These are phyloP conservation scores for Euphorbia lathyris DNA, from an alignment of 345 rosid species.

Conservation along the genomic window DNA sequence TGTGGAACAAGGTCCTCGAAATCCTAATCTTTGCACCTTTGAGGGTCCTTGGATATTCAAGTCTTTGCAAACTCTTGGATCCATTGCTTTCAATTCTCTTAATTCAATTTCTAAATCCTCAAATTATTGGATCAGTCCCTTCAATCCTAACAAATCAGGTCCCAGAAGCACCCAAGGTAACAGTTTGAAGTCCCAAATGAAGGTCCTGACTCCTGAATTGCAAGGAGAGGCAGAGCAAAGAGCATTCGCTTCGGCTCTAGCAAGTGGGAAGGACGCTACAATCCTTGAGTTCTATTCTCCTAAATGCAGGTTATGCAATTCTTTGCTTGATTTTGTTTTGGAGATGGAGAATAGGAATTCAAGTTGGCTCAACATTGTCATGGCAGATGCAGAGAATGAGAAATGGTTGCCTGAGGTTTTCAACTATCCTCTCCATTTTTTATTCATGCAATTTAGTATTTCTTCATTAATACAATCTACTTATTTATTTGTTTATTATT, in stretches of 20 bases:
- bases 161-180: constrained; percentile 14
- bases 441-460: background rate
- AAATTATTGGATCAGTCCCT: constrained; percentile 27
- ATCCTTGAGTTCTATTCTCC: constrained; percentile 89
- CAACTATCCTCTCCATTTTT: background rate
- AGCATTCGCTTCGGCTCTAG: constrained; percentile 77
- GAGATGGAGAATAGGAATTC: constrained; percentile 74
- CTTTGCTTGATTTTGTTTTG: constrained; percentile 56
- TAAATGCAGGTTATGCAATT: constrained; percentile 80
- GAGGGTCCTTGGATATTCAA: constrained; percentile 75
- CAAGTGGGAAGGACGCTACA: constrained; percentile 73
- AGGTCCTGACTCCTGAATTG: constrained; percentile 44
- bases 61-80: constrained; percentile 60
- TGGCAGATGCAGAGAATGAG: constrained; percentile 95
- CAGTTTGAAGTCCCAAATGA: constrained; percentile 29
- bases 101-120: constrained; percentile 37
- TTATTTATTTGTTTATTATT: background rate
- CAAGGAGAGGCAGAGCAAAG: constrained; percentile 92
- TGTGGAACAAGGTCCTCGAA: constrained; percentile 32
- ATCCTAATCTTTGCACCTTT: constrained; percentile 42
- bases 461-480: background rate
- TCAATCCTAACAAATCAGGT: constrained; percentile 26
- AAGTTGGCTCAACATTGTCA: constrained; percentile 69
- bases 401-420: constrained; percentile 94
- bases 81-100: constrained; percentile 53